These are phyloP conservation scores for Sporisorium exsertum DNA, from an alignment of 1,284 basidiomycete species.

Conservation along the genomic window DNA sequence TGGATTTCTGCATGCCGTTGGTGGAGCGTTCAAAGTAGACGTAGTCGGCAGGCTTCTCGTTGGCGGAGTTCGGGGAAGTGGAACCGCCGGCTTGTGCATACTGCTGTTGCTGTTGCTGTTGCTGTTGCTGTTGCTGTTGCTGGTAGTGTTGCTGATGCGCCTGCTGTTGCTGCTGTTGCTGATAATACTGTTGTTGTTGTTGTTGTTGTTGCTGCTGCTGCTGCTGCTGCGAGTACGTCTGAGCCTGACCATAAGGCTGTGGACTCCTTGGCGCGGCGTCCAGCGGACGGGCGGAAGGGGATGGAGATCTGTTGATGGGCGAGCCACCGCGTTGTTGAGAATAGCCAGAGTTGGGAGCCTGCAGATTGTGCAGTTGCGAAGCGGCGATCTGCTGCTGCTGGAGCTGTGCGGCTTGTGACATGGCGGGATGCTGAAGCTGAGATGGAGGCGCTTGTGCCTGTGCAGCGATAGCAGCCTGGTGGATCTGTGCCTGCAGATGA, in stretches of 20 bases:
- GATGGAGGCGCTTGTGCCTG: conserved; percentile 63
- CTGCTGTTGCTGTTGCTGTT: conserved; percentile 38
- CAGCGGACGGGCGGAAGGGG: conserved; percentile 41
- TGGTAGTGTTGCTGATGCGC: conserved; percentile 24
- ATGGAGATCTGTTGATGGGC: conserved; percentile 45
- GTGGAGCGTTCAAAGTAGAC: conserved; percentile 95
- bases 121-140: conserved; percentile 30
- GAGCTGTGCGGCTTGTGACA: conserved; percentile 59
- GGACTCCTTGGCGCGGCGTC: conserved; percentile 36
- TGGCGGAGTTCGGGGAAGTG: conserved; percentile 43
- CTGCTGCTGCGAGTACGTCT: conserved; percentile 40
- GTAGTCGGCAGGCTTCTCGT: conserved; percentile 76
- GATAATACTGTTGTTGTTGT: conserved; percentile 22
- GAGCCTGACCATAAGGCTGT: conserved; percentile 41
- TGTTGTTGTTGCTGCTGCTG: conserved; percentile 19
- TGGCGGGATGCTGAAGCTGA: conserved; percentile 64
- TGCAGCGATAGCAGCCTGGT: conserved; percentile 60
- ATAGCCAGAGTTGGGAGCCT: conserved; percentile 43
- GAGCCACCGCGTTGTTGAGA: conserved; percentile 18
- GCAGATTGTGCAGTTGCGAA: conserved; percentile 42
- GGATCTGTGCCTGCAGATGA: conserved; percentile 62
- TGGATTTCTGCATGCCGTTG: conserved; percentile 84
- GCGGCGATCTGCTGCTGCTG: conserved; percentile 62
- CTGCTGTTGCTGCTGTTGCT: conserved; percentile 27
- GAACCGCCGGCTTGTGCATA: conserved; percentile 29